These are phyloP conservation scores for Posidonia australis DNA, from an alignment of 106 monocot species.

Conservation along the genomic window DNA sequence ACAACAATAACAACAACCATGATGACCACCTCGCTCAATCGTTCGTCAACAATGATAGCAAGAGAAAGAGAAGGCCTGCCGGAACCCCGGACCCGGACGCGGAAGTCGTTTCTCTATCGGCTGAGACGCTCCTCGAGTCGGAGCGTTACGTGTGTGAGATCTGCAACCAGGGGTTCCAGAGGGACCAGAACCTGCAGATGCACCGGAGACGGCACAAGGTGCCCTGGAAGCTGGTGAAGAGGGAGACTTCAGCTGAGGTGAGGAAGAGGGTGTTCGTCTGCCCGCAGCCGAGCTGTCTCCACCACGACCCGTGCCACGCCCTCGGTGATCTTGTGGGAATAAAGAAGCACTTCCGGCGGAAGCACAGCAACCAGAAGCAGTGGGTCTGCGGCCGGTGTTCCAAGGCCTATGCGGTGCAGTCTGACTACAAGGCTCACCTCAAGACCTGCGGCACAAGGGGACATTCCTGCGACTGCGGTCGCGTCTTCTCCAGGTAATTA, in stretches of 20 bases:
- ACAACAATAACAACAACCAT: neutral
- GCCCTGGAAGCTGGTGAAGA: conserved; percentile 71
- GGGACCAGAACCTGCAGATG: conserved; percentile 90
- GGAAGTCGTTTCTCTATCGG: conserved; percentile 69
- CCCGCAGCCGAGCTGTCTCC: conserved; percentile 72
- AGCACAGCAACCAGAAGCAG: conserved; percentile 52
- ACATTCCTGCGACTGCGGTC: conserved; percentile 89
- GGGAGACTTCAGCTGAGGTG: conserved; percentile 22
- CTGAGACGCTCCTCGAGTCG: conserved; percentile 57
- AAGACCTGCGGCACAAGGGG: conserved; percentile 93
- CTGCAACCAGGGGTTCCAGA: conserved; percentile 75
- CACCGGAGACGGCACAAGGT: conserved; percentile 81
- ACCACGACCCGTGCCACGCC: conserved; percentile 64
- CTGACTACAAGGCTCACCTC: conserved; percentile 87
- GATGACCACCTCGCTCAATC: neutral
- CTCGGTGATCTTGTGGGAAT: conserved; percentile 78
- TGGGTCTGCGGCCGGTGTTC: conserved; percentile 56
- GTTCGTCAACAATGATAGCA: neutral
- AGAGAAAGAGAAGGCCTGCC: conserved; percentile 1
- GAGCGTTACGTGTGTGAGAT: conserved; percentile 83
- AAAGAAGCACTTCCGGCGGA: conserved; percentile 72
- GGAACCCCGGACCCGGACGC: conserved; percentile 47
- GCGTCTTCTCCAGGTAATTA: conserved; percentile 77
- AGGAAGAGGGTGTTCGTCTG: conserved; percentile 68
- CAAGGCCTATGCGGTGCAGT: conserved; percentile 72